Conservation (phyloP, 345 rosid genomes). For the Excoecaria cochinchinensis region DNA sequence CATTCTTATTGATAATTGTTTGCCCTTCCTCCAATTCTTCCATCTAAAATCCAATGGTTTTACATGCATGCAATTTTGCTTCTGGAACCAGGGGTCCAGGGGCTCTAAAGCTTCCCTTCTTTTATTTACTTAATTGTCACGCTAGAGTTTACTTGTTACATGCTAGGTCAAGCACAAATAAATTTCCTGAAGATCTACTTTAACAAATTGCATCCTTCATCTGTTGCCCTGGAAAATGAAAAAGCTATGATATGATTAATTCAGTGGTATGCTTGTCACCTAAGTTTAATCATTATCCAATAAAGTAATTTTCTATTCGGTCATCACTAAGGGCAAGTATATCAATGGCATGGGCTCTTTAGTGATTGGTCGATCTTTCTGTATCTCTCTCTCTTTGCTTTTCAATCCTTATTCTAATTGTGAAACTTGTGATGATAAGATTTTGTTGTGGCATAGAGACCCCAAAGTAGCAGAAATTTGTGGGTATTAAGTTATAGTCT, state of each 20-base stretch:
- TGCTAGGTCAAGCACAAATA: neutral
- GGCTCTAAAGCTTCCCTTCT: neutral
- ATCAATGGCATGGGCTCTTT: neutral
- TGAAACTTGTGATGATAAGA: neutral
- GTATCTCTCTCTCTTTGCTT: neutral
- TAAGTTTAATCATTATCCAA: neutral
- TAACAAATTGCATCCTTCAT: too few species aligned
- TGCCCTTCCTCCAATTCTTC: too few species aligned
- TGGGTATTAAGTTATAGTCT: neutral
- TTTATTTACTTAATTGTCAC: too few species aligned
- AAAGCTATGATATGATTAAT: too few species aligned
- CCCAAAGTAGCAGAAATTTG: too few species aligned
- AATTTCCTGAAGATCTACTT: neutral
- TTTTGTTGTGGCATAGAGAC: too few species aligned
- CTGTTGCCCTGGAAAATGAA: neutral
- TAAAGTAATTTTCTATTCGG: neutral
- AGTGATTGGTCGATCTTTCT: neutral
- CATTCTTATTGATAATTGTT: too few species aligned
- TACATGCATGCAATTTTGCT: too few species aligned
- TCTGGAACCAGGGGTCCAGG: too few species aligned
- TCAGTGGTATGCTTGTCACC: too few species aligned
- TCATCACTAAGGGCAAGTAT: neutral
- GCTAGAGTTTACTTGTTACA: neutral
- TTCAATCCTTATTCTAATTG: neutral
- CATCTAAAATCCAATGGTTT: too few species aligned